Percentiles rank a stretch among this genome's conserved stretches.
Evolutionary conservation across 1,284 basidiomycete genomes (phyloP).

Genomic region (Cystobasidiaceae sp.): DNA sequence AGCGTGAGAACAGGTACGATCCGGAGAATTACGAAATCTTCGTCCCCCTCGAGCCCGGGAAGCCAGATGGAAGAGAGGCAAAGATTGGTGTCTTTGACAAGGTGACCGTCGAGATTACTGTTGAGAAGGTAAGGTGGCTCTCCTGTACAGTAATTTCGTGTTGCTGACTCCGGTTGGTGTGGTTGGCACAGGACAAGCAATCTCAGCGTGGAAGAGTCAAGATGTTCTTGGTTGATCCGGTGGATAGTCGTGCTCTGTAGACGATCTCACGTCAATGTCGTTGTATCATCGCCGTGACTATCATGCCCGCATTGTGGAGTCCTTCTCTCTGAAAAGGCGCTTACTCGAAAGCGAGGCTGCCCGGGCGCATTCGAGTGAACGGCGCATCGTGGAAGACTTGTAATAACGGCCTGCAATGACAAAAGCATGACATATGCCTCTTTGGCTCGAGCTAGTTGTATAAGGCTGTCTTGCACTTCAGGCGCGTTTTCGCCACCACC

Average conservation of each 20-base stretch:
- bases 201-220: conserved; percentile 88
- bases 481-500: not conserved
- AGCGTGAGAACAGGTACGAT: conserved; percentile 79
- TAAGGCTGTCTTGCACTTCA: no score
- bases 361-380: no score
- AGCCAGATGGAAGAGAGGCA: conserved; percentile 48
- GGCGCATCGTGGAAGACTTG: no score
- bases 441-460: no score
- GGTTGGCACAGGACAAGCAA: conserved; percentile 66
- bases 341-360: no score
- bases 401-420: no score
- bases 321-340: no score
- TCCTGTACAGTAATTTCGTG: not conserved
- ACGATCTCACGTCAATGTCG: not conserved
- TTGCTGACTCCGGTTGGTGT: not conserved
- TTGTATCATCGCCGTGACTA: no score
- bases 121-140: conserved; percentile 61
- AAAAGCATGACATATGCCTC: no score
- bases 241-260: conserved; percentile 1
- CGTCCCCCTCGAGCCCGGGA: conserved; percentile 52
- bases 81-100: conserved; percentile 79
- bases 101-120: conserved; percentile 78
- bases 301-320: no score
- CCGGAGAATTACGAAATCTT: conserved; percentile 82
- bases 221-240: conserved; percentile 72